Base-by-base conservation (phyloP, 1,284 basidiomycete species). In the Apiotrichum montevideense region DNA sequence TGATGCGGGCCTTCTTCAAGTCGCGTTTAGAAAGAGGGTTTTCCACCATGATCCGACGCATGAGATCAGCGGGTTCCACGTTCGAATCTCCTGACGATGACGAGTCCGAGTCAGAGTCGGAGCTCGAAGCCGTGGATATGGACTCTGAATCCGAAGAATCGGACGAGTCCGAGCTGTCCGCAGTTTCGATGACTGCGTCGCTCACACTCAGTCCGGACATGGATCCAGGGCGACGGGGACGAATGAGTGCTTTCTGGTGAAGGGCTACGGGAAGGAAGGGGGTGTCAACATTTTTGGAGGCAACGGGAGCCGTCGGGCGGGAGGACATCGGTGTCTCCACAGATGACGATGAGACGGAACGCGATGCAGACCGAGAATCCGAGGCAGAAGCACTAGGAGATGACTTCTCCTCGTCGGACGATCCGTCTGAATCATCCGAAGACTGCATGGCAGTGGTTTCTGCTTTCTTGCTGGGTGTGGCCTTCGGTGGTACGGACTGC, bases 131-230 rank as follows among this genome's bases (percentile, higher is more conserved):
- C 8, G 32, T 40, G 6, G 56, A 50, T 11, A 46, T 43, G 3
- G 48, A 52, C 3, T 59, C 61, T 33, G 39, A 32, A n/a, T 64
- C 65, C 15, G 54, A 52, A 34, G 54, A n/a, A 49, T n/a, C 54
- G 55, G 35, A 52, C 51, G 34, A 52, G 53, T 21, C 39, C 10
- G 53, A 65, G 13, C 67, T 69, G 52, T 63, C 61, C 2, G 60
- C 66, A 1, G 71, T 73, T 58, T 73, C 71, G 43, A 73, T 72
- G 32, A 69, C 59, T 0, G 71, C 71, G 51, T 73, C 71, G 14
- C 70, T 72, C 13, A 69, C 70, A 57, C 71, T 73, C 3, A 71
- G 56, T 2, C 68, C 67, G 9, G 71, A 72, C 32, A 64, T 52
- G 14, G 71, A 72, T 0, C 69, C 69, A 0, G 70, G 59, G 29